Base-by-base conservation (phyloP, 2,329 filamentous ascomycete species). In the Sporothrix humicola region DNA sequence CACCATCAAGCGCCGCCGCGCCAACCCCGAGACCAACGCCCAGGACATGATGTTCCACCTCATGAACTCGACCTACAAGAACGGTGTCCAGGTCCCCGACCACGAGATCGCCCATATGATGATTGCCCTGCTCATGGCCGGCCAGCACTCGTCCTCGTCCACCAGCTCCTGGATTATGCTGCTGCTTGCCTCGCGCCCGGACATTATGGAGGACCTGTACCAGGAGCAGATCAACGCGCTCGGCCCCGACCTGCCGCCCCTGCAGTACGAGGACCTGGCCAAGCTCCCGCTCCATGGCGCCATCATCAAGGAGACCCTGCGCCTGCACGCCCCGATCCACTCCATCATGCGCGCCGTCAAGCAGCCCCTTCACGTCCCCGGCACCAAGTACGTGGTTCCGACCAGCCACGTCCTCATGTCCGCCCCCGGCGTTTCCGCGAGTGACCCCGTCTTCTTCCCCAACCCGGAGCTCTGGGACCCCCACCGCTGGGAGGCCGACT, bases 311-410 rank as follows among this genome's bases (percentile, higher is more conserved):
- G 95, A 98, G 84, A 97, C 95, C 2, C 91, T 98, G 54, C 92
- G 95, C 76, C 86, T 98, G 17, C 93, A 98, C 82, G 92, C 94
- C 0, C 95, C 95, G 0, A 98, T 98, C 79, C 95, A 98, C 87
- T 96, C 93, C 69, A 97, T 98, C 79, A 89, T 98, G 87, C 93
- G 95, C 78, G 92, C 93, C 78, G 95, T 97, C 81, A 97, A 95
- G 85, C 89, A 90, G 77, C 94, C 95, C 74, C 93, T 98, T 88
- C 88, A 90, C 12, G 88, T 97, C 37, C 90, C 94, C 44, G 93
- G 92, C 76, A 97, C 93, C 58, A 92, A 92, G 78, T 97, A 91
- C 80, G 89, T 93, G 73, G 90, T 98, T 76, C 95, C 95, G 8
- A 89, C 92, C 4, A 89, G 88, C 61, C 94, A 97, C 84, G 90